These are phyloP conservation scores for Hysterium pulicare DNA, from an alignment of 2,329 filamentous ascomycete species.

Conservation along the genomic window DNA sequence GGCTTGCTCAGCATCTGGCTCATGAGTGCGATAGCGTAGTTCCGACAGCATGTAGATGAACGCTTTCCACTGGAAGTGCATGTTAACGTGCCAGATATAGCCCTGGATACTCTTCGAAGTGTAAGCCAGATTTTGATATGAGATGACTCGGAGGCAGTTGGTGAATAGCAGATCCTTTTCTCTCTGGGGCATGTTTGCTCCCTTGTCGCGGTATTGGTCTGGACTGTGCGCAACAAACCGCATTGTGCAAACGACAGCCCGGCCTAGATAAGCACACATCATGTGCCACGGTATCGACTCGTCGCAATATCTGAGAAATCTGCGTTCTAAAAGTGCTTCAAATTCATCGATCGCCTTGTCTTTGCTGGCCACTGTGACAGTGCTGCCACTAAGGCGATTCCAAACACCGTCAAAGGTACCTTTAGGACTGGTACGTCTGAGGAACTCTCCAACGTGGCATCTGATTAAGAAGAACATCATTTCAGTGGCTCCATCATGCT, in stretches of 20 bases:
- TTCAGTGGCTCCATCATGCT: constrained; percentile 44
- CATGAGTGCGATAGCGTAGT: constrained; percentile 23
- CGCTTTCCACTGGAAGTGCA: constrained; percentile 52
- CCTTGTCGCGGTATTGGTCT: constrained; percentile 30
- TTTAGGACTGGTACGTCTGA: constrained; percentile 19
- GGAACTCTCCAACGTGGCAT: constrained; percentile 41
- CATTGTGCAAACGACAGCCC: constrained; percentile 43
- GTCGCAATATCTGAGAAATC: constrained; percentile 37
- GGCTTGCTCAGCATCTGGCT: constrained; percentile 29
- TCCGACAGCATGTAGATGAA: constrained; percentile 48
- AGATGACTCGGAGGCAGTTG: constrained; percentile 40
- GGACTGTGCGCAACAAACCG: constrained; percentile 46
- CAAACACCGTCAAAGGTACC: constrained; percentile 22
- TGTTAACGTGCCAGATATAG: constrained; percentile 47
- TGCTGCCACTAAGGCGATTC: constrained; percentile 17
- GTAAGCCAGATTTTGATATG: constrained; percentile 41
- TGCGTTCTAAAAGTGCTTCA: constrained; percentile 39
- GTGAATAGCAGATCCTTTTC: constrained; percentile 42
- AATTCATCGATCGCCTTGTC: constrained; percentile 39
- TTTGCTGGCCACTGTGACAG: constrained; percentile 19
- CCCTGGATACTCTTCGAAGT: constrained; percentile 37
- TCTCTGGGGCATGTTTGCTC: constrained; percentile 22
- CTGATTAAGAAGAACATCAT: constrained; percentile 49
- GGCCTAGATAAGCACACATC: constrained; percentile 43
- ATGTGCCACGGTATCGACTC: constrained; percentile 42